A percentile compares a stretch with the other conserved stretches of the same genome.
These are phyloP conservation scores for Colletotrichum eremochloae DNA, from an alignment of 2,329 filamentous ascomycete genomes.

Conservation along the genomic window DNA sequence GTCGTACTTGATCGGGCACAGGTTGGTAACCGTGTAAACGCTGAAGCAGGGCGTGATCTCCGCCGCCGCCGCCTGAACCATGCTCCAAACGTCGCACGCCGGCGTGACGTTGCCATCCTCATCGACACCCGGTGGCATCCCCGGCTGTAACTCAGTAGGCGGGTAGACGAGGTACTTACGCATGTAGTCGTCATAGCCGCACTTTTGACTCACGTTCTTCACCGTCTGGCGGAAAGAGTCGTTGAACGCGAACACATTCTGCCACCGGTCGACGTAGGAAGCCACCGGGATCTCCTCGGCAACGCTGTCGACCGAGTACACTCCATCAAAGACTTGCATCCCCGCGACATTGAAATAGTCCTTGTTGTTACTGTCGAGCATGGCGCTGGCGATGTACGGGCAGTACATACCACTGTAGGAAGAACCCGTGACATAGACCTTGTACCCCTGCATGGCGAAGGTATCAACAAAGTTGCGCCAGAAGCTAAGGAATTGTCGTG, in stretches of 20 bases:
- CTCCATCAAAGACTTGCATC: slow-evolving; percentile 80
- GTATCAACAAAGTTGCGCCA: slow-evolving; percentile 83
- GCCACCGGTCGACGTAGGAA: slow-evolving; percentile 72
- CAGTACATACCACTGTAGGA: slow-evolving; percentile 78
- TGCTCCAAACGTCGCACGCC: slow-evolving; percentile 69
- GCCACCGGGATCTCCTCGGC: slow-evolving; percentile 63
- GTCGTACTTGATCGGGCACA: slow-evolving; percentile 79
- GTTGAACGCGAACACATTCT: slow-evolving; percentile 73
- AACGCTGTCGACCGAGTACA: slow-evolving; percentile 65
- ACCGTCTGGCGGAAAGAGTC: slow-evolving; percentile 67
- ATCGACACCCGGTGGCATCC: slow-evolving; percentile 58
- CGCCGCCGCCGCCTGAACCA: slow-evolving; percentile 65
- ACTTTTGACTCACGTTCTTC: slow-evolving; percentile 64
- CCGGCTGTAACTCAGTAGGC: slow-evolving; percentile 71
- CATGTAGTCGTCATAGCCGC: slow-evolving; percentile 73
- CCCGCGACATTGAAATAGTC: slow-evolving; percentile 77
- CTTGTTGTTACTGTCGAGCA: slow-evolving; percentile 76
- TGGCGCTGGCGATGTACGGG: slow-evolving; percentile 79
- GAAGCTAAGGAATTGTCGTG: slow-evolving; percentile 80
- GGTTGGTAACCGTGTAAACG: slow-evolving; percentile 79
- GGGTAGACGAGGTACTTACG: slow-evolving; percentile 77
- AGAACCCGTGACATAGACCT: slow-evolving; percentile 81
- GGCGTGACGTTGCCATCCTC: slow-evolving; percentile 51
- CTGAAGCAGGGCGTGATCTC: slow-evolving; percentile 83
- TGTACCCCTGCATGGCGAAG: slow-evolving; percentile 75